A percentile compares a stretch with the other conserved stretches of the same genome.
phyloP scores from a whole-genome alignment of 2,329 filamentous ascomycete genomes.

The Coleophoma cylindrospora region DNA sequence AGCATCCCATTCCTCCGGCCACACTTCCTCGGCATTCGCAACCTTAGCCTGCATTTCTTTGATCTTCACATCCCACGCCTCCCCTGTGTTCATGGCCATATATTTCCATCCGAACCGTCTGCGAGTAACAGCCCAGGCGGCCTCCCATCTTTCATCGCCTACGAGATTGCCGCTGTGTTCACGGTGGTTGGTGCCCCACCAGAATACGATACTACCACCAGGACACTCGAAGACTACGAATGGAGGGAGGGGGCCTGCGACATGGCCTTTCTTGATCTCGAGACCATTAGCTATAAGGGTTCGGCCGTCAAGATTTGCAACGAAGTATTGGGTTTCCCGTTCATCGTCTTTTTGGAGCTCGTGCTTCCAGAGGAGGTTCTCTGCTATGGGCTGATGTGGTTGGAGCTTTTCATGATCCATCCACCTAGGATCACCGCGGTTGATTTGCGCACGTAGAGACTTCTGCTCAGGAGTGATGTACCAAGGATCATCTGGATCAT shows the following conservation, averaged over 20 bases:
- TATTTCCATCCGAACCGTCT: too few species aligned
- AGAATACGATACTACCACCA: slow-evolving; percentile 20
- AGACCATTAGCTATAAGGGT: slow-evolving; percentile 20
- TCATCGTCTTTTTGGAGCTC: slow-evolving; percentile 14
- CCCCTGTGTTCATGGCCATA: too few species aligned
- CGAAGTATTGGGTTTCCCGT: slow-evolving; percentile 16
- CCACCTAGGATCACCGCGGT: not conserved
- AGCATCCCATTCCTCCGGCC: too few species aligned
- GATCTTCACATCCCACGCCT: too few species aligned
- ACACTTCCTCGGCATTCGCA: too few species aligned
- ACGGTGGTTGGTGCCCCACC: slow-evolving; percentile 13
- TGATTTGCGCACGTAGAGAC: not conserved
- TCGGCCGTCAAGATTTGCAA: slow-evolving; percentile 20
- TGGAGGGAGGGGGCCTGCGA: slow-evolving; percentile 23
- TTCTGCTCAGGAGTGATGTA: not conserved
- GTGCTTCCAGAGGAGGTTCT: slow-evolving; percentile 11
- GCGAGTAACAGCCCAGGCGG: too few species aligned
- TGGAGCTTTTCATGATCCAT: not conserved
- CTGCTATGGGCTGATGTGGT: not conserved
- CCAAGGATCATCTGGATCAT: not conserved
- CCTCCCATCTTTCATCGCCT: too few species aligned
- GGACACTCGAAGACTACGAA: slow-evolving; percentile 23
- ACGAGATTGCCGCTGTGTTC: too few species aligned
- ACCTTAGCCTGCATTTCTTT: too few species aligned
- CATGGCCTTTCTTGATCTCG: slow-evolving; percentile 16